phyloP scores from a whole-genome alignment of 805 yeast genomes.

The Starmerella floricola region DNA sequence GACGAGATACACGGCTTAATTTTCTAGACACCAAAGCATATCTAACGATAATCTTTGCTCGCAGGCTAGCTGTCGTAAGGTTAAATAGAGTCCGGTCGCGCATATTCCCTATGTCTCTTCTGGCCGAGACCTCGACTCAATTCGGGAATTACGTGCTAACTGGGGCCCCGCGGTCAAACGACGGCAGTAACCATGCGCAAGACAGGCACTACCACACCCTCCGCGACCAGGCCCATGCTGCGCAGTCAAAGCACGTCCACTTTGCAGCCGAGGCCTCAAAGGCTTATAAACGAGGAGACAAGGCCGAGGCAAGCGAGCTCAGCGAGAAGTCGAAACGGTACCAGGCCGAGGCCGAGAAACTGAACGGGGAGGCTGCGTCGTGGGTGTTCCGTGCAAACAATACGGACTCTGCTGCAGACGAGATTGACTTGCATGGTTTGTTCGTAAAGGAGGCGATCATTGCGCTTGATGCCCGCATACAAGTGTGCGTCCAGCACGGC shows the following conservation, averaged over 20 bases:
- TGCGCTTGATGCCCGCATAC: slow-evolving; percentile 60
- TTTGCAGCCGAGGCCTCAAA: slow-evolving; percentile 57
- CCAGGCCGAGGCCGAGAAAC: slow-evolving; percentile 48
- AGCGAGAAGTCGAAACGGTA: slow-evolving; percentile 58
- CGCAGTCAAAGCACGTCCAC: slow-evolving; percentile 44
- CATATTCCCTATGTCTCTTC: slow-evolving; percentile 7
- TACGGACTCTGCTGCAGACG: slow-evolving; percentile 70
- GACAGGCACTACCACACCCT: slow-evolving; percentile 42
- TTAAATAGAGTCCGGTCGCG: neutral
- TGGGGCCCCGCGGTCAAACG: slow-evolving; percentile 11
- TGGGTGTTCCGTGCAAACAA: slow-evolving; percentile 63
- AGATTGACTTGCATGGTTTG: slow-evolving; percentile 87
- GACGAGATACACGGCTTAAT: too few species aligned
- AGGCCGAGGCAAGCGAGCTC: slow-evolving; percentile 55
- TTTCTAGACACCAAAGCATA: too few species aligned
- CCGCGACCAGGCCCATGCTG: slow-evolving; percentile 56
- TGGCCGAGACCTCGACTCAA: slow-evolving; percentile 10
- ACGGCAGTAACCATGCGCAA: slow-evolving; percentile 33
- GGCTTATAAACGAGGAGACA: slow-evolving; percentile 68
- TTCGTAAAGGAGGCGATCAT: slow-evolving; percentile 79
- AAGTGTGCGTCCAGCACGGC: slow-evolving; percentile 29
- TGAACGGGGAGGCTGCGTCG: slow-evolving; percentile 66
- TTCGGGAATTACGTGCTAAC: slow-evolving; percentile 6
- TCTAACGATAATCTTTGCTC: too few species aligned
- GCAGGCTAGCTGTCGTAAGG: neutral